phyloP scores from a whole-genome alignment of 805 yeast genomes.

The Huiozyma naganishii region DNA sequence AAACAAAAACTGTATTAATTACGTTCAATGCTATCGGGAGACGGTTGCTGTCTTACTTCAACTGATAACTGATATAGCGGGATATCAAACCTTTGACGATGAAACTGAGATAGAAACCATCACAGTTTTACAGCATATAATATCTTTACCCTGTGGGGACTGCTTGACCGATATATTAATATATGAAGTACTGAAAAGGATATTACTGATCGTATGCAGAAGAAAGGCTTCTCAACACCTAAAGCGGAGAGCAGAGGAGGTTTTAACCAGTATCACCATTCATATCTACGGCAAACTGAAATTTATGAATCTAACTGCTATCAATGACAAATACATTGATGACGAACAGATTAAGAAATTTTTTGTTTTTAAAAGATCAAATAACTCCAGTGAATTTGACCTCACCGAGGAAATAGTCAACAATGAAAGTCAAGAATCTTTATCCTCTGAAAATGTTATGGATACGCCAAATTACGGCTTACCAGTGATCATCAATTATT shows the following conservation, averaged over 20 bases:
- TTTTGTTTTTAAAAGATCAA: conserved; percentile 1
- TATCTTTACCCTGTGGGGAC: conserved; percentile 53
- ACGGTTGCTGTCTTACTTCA: conserved; percentile 59
- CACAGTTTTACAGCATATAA: conserved; percentile 54
- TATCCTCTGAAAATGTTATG: neutral
- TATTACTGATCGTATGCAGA: conserved; percentile 83
- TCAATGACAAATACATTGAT: conserved; percentile 9
- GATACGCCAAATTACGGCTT: conserved; percentile 48
- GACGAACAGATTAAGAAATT: conserved; percentile 10
- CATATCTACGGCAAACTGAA: conserved; percentile 54
- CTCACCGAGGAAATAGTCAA: conserved; percentile 2
- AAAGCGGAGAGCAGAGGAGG: conserved; percentile 77
- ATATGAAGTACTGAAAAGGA: conserved; percentile 82
- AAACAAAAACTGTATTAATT: conserved; percentile 42
- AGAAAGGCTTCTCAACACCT: conserved; percentile 82
- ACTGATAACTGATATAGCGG: conserved; percentile 88
- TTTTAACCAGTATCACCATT: conserved; percentile 59
- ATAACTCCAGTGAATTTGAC: conserved; percentile 4
- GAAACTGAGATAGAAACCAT: conserved; percentile 81
- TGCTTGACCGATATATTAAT: conserved; percentile 68
- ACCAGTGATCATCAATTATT: conserved; percentile 62
- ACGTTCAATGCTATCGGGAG: conserved; percentile 42
- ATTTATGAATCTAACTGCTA: conserved; percentile 18
- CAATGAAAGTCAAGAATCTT: conserved; percentile 1
- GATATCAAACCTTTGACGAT: conserved; percentile 81